Evolutionary conservation across 139 green algal genomes (phyloP), one percentile per base, ranked within the genome.

Genomic region (Closterium sp.): DNA sequence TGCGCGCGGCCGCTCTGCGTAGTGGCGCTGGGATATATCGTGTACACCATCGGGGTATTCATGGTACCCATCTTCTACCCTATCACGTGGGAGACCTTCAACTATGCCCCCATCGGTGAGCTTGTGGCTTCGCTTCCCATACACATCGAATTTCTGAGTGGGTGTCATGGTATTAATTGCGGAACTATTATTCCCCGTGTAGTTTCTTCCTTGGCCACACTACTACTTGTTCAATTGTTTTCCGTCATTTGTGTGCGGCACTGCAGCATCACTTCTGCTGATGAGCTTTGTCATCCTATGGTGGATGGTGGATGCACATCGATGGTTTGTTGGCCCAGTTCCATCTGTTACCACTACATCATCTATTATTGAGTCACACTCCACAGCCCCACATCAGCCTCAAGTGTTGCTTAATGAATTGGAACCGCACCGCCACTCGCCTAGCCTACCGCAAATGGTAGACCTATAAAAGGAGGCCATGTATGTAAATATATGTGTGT

Each of bases 41-140:
- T 92, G n/a, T 92, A 92, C 70, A 92, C 89, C 27, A 89, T 89
- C 6, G 85, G 21, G n/a, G 31, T 92, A 17, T 92, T 92, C 85
- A 92, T 92, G 89, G 70, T 89, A 1, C 89, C 89, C 1, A 22
- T 70, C 85, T 19, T 32, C 30, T 92, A 92, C n/a, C 89, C 89
- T 13, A 42, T 92, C 70, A 92, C 89, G 28, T 90, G 85, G 31
- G 50, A 91, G 29, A 92, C 90, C 34, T 92, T 89, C 85, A 92
- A 92, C 85, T 92, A 89, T 10, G 70, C 29, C 31, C 85, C 89
- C 32, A 70, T 92, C 27, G 42, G 89, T 91, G 30, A 89, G 89
- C n/a, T 86, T 24, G 28, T 28, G 21, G 5, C 30, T n/a, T 91
- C 38, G n/a, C 30, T 91, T 19, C 28, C 22, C 30, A 10, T 90